These are phyloP conservation scores for Tulasnella sp. DNA, from an alignment of 768 basidiomycete species.

Conservation along the genomic window DNA sequence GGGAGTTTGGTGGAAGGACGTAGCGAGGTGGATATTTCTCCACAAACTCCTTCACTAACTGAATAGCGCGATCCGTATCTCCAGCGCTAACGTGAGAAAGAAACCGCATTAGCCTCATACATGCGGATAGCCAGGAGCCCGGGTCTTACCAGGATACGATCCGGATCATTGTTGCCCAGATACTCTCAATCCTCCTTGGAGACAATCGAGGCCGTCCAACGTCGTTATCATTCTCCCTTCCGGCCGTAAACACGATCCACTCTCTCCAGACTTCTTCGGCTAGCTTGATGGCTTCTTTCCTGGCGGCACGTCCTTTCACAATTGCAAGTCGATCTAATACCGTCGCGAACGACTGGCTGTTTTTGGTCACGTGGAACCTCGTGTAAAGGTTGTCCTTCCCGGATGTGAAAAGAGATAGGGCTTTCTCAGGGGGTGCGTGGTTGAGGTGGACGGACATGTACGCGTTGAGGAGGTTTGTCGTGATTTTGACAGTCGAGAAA, in stretches of 20 bases:
- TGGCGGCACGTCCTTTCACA: slow-evolving; percentile 8
- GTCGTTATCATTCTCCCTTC: neutral
- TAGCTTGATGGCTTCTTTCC: slow-evolving; percentile 40
- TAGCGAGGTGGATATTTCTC: slow-evolving; percentile 51
- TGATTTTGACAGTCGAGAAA: slow-evolving; percentile 53
- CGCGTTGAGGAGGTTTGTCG: slow-evolving; percentile 61
- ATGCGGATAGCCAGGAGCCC: slow-evolving; percentile 30
- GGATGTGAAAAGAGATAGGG: slow-evolving; percentile 28
- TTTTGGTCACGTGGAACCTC: neutral
- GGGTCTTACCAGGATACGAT: slow-evolving; percentile 50
- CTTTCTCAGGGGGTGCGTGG: slow-evolving; percentile 45
- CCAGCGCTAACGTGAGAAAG: slow-evolving; percentile 22
- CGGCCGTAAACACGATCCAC: slow-evolving; percentile 28
- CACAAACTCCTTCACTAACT: slow-evolving; percentile 54
- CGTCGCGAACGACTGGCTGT: slow-evolving; percentile 2
- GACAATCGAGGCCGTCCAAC: slow-evolving; percentile 12
- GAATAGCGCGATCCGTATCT: slow-evolving; percentile 40
- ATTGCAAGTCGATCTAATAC: slow-evolving; percentile 16
- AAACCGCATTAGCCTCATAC: slow-evolving; percentile 35
- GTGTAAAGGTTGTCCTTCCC: neutral
- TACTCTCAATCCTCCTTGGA: slow-evolving; percentile 48
- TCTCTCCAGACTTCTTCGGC: slow-evolving; percentile 57
- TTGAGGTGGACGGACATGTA: slow-evolving; percentile 71
- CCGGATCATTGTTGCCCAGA: slow-evolving; percentile 61
- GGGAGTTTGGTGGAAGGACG: neutral